phyloP scores from a whole-genome alignment of 257 asterid genomes.

The Salvia miltiorrhiza region DNA sequence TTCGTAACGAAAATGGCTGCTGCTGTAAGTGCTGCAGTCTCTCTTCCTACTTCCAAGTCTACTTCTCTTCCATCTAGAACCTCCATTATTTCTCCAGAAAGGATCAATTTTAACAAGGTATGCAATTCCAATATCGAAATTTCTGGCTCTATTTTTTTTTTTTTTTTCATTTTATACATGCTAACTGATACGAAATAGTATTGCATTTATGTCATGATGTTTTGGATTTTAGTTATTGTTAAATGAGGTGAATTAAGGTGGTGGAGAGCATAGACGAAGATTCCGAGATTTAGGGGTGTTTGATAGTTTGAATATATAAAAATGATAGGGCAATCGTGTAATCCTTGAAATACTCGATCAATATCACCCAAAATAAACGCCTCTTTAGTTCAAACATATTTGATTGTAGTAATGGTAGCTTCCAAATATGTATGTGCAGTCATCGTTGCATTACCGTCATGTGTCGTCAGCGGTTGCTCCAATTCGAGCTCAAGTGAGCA shows the following conservation, averaged over 20 bases:
- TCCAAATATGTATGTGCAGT: conserved; percentile 57
- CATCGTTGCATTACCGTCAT: conserved; percentile 54
- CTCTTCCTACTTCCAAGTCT: conserved; percentile 77
- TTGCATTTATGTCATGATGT: background rate
- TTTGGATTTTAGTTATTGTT: background rate
- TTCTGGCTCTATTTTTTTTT: background rate
- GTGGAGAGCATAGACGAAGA: background rate
- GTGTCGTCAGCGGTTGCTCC: conserved; percentile 42
- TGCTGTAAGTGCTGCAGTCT: conserved; percentile 90
- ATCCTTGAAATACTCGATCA: background rate
- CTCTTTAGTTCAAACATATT: background rate
- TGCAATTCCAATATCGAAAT: background rate
- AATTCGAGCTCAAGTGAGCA: conserved; percentile 84
- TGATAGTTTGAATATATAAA: background rate
- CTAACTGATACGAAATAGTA: background rate
- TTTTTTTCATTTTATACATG: background rate
- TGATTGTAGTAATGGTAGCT: too few species aligned
- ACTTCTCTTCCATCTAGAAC: conserved; percentile 55
- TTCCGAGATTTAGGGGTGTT: background rate
- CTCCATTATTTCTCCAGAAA: conserved; percentile 55
- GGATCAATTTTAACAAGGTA: conserved; percentile 73
- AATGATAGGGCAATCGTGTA: background rate
- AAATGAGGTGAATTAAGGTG: background rate
- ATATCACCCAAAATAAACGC: background rate
- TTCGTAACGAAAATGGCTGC: conserved; percentile 61